These are phyloP conservation scores for Cajanus cajan DNA, from an alignment of 306 rosid species.

Conservation along the genomic window DNA sequence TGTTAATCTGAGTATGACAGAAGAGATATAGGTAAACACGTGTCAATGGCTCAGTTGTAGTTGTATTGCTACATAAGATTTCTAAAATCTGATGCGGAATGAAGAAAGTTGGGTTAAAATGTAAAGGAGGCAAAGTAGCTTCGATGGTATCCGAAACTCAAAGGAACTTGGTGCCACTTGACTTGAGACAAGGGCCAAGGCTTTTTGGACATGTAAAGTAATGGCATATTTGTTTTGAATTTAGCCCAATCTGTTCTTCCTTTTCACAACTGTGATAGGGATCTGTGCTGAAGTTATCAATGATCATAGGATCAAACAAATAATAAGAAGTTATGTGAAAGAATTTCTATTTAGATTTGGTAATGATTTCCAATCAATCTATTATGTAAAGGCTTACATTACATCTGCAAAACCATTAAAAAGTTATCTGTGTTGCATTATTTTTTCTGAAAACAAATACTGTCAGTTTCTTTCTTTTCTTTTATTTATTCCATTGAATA, in stretches of 20 bases:
- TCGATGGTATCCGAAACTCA: neutral
- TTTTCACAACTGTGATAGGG: neutral
- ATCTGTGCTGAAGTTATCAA: neutral
- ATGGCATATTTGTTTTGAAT: neutral
- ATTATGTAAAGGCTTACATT: neutral
- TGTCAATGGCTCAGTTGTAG: conserved; percentile 6
- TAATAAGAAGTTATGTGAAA: neutral
- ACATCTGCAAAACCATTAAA: neutral
- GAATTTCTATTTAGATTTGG: neutral
- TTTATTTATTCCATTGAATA: too few species aligned
- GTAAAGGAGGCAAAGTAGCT: neutral
- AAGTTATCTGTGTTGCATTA: neutral
- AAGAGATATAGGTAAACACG: neutral
- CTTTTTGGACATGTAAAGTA: neutral
- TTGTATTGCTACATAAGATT: neutral
- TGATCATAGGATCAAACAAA: neutral
- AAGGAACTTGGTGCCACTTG: neutral
- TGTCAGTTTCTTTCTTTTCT: neutral
- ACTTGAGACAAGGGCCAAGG: neutral
- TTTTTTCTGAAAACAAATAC: neutral
- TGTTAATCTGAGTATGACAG: conserved; percentile 12
- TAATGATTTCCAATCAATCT: neutral
- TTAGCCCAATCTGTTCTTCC: neutral
- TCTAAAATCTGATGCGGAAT: neutral
- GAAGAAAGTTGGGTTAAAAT: neutral